A percentile compares a stretch with the other conserved stretches of the same genome.
Conservation (phyloP, 2,329 filamentous ascomycete species). For the Talaromyces sp. region DNA sequence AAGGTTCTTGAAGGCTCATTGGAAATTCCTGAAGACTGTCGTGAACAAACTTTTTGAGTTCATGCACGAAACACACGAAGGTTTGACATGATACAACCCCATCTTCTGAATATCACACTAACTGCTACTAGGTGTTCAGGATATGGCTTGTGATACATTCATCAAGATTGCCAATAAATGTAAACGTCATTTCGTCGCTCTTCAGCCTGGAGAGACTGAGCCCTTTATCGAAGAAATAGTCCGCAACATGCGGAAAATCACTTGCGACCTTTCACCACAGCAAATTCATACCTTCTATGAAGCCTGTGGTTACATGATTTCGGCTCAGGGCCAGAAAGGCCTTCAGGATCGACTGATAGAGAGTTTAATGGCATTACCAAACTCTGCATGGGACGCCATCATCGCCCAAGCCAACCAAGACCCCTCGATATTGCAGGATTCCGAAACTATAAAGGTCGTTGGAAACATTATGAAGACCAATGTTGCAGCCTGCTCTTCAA, state of each 20-base stretch:
- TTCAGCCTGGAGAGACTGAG: conserved; percentile 90
- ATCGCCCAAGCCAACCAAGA: conserved; percentile 83
- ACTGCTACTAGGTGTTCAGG: conserved; percentile 69
- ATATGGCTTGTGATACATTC: conserved; percentile 99
- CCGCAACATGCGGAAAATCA: conserved; percentile 91
- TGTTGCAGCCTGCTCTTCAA: conserved; percentile 94
- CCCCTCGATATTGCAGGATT: conserved; percentile 80
- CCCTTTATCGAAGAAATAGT: conserved; percentile 99
- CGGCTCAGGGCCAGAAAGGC: conserved; percentile 90
- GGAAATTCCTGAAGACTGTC: conserved; percentile 99
- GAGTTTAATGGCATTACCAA: conserved; percentile 90
- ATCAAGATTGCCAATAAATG: conserved; percentile 99
- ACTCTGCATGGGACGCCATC: conserved; percentile 91
- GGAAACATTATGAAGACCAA: conserved; percentile 99
- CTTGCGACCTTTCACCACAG: conserved; percentile 88
- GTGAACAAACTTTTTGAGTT: conserved; percentile 99
- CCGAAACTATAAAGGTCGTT: conserved; percentile 95
- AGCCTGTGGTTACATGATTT: conserved; percentile 98
- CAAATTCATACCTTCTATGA: conserved; percentile 99
- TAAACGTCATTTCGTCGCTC: conserved; percentile 91
- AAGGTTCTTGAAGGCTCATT: conserved; percentile 96
- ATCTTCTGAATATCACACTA: background rate
- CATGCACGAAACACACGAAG: conserved; percentile 99
- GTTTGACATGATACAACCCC: conserved; percentile 43
- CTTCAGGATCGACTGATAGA: conserved; percentile 87